Base-by-base conservation (phyloP, 306 rosid species). In the Styphnolobium japonicum region DNA sequence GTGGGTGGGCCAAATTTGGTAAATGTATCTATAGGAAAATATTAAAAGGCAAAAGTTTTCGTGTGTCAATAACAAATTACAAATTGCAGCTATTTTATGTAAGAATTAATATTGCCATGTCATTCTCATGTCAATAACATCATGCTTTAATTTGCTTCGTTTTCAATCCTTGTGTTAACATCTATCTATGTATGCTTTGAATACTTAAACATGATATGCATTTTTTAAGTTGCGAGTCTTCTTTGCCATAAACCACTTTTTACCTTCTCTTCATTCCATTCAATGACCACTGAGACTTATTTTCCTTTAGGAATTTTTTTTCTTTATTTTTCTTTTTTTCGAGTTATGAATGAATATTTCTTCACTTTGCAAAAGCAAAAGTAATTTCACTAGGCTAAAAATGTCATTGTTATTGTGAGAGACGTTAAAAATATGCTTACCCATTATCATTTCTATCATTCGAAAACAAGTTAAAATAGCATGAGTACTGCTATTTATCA, bases 71-170 rank as follows among this genome's bases (percentile, higher is more conserved):
- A 61, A 61, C 67, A 31, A 57, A 57, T 18, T 45, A 6, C 27
- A 74, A 81, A 43, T 48, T 29, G 62, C 14, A 0, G 75, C 48
- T 31, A 19, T 75, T 18, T 80, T 49, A 14, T 37, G 33, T 25
- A 8, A 2, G 40, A 49, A 36, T 16, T 18, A 23, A 18, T 33
- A 31, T 21, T 69, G 22, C 4, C 33, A n/a, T 39, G 73, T 80
- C 83, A 11, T 58, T 46, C 49, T 80, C 83, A 49, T 46, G 58
- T 74, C 60, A 31, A 33, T 56, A 63, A 66, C 62, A n/a, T 45
- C 62, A 53, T 7, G 7, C 42, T 37, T 53, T 39, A 55, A 57
- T 60, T 67, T 75, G 25, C 71, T 56, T 67, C 8, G 9, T 45
- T 66, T 55, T 33, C 45, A 45, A 55, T 21, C 36, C n/a, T 43